phyloP scores from a whole-genome alignment of 2,329 filamentous ascomycete genomes.

The Aspergillus sergii region DNA sequence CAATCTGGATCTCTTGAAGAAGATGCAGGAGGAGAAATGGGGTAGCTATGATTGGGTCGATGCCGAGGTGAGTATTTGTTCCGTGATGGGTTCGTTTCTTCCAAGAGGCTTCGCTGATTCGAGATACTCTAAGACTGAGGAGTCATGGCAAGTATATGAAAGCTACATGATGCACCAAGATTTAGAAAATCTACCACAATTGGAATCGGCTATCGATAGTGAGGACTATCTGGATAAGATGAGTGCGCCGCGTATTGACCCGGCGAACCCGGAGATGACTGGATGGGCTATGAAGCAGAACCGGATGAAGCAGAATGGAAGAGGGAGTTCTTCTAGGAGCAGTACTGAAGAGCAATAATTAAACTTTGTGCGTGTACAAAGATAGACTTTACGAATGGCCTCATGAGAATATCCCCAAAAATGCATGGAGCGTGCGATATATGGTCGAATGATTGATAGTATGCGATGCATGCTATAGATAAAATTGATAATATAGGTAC shows the following conservation, averaged over 20 bases:
- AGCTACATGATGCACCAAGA: conserved; percentile 66
- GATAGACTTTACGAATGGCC: neutral
- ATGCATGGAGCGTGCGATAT: neutral
- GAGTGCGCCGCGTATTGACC: conserved; percentile 56
- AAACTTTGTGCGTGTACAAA: neutral
- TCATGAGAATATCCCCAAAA: neutral
- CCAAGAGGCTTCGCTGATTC: conserved; percentile 15
- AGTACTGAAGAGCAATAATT: conserved; percentile 23
- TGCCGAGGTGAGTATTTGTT: conserved; percentile 59
- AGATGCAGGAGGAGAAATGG: conserved; percentile 84
- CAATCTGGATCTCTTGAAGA: conserved; percentile 75
- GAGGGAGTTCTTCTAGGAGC: conserved; percentile 20
- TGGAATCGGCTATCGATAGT: conserved; percentile 59
- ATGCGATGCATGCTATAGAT: neutral
- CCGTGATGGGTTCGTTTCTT: neutral
- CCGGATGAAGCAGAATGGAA: conserved; percentile 36
- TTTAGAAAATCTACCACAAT: conserved; percentile 46
- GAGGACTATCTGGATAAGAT: conserved; percentile 66
- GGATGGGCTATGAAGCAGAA: conserved; percentile 50
- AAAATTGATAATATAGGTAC: neutral
- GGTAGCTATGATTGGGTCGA: conserved; percentile 76
- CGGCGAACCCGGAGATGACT: conserved; percentile 45
- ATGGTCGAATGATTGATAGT: neutral
- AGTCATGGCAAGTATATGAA: conserved; percentile 75
- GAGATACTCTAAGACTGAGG: conserved; percentile 51